These are phyloP conservation scores for Colletotrichum sojae DNA, from an alignment of 2,329 filamentous ascomycete genomes.

Conservation along the genomic window DNA sequence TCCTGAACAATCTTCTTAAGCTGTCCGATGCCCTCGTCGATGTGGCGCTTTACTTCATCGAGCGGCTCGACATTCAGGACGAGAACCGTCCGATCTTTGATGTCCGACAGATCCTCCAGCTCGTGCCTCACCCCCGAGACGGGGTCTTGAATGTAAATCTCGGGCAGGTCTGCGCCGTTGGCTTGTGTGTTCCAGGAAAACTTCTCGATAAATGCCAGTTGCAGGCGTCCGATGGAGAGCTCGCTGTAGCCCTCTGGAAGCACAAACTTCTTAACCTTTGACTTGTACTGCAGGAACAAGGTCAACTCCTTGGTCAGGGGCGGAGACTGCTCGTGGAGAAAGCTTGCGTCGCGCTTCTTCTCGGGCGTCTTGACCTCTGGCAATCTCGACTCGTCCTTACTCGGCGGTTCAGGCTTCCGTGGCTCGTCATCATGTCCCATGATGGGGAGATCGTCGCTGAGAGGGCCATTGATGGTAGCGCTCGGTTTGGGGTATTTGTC, in stretches of 20 bases:
- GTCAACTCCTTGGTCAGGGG: constrained; percentile 86
- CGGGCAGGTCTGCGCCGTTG: constrained; percentile 91
- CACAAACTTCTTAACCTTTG: constrained; percentile 96
- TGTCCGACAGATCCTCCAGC: constrained; percentile 90
- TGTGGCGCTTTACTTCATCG: constrained; percentile 96
- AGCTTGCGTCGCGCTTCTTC: constrained; percentile 61
- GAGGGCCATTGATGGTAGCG: constrained; percentile 72
- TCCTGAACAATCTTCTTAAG: constrained; percentile 88
- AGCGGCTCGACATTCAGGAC: constrained; percentile 93
- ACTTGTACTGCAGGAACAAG: constrained; percentile 95
- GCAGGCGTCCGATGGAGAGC: constrained; percentile 87
- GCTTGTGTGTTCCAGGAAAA: constrained; percentile 99
- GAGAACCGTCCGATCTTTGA: constrained; percentile 95
- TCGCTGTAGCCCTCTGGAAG: constrained; percentile 87
- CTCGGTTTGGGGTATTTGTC: constrained; percentile 72
- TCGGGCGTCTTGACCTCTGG: constrained; percentile 57
- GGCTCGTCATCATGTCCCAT: constrained; percentile 46
- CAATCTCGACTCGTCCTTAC: constrained; percentile 41
- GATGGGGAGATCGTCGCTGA: constrained; percentile 63
- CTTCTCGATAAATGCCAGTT: constrained; percentile 98
- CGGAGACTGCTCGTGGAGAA: constrained; percentile 77
- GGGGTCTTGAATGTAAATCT: constrained; percentile 98
- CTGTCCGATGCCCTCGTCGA: constrained; percentile 90
- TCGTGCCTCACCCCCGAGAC: constrained; percentile 97
- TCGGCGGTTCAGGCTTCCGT: constrained; percentile 44